Percentiles rank a stretch among this genome's conserved stretches.
phyloP scores from a whole-genome alignment of 2,329 filamentous ascomycete genomes.

The Beauveria caledonica region DNA sequence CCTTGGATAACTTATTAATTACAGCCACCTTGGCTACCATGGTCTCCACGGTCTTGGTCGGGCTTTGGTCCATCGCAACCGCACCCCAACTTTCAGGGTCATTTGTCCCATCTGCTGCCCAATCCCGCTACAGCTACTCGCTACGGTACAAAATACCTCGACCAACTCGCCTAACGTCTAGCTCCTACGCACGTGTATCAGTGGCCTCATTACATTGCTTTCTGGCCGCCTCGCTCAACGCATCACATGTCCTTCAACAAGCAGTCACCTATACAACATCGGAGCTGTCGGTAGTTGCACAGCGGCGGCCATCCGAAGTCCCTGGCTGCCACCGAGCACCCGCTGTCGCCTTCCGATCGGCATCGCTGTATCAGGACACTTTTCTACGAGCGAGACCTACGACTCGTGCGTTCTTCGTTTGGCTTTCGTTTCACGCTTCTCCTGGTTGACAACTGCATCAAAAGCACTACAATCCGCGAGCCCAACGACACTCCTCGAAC shows the following conservation, averaged over 20 bases:
- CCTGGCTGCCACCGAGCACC: not conserved
- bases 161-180: not conserved
- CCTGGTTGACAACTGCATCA: not conserved
- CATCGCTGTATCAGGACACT: not conserved
- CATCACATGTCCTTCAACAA: conserved; percentile 1
- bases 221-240: not conserved
- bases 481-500: not conserved
- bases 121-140: not conserved
- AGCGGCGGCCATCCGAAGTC: not conserved
- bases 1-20: no score
- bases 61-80: not conserved
- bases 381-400: not conserved
- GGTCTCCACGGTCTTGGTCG: not conserved
- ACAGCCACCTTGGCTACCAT: no score
- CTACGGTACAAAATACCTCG: not conserved
- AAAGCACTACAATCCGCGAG: not conserved
- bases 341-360: not conserved
- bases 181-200: not conserved
- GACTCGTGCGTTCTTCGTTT: not conserved
- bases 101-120: not conserved
- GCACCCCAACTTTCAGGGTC: conserved; percentile 7
- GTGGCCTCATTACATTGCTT: not conserved
- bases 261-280: not conserved
- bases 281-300: not conserved
- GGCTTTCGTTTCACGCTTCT: not conserved